Evolutionary conservation across 1,284 basidiomycete genomes (phyloP), one percentile per base, ranked within the genome.

Genomic region (Laetiporus sulphureus): DNA sequence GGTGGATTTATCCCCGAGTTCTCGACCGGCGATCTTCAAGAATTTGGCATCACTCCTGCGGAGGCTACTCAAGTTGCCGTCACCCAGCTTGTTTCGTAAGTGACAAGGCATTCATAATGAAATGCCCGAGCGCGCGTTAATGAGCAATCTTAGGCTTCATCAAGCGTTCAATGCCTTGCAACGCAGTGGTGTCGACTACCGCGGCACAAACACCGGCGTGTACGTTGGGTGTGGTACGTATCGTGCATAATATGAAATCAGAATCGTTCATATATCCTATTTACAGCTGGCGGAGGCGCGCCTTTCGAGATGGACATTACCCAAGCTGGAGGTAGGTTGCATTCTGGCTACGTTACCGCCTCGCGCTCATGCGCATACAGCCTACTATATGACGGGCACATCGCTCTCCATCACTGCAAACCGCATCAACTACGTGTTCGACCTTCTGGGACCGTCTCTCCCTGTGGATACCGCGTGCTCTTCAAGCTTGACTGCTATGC

Each of bases 151-250:
- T n/a, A n/a, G 27, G n/a, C 30, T 42, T 21, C 41, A 42, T 39
- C 35, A 38, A 29, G 27, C 41, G 16, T 46, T 46, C 40, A 38
- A 42, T 21, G 45, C 45, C n/a, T 44, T 65, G 11, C 53, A 62
- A 43, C 55, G 62, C 45, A 61, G 57, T 15, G 59, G 62, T 8
- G 45, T 65, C 3, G 58, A 64, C 40, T 63, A 56, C 47, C 52
- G 53, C 35, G 62, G 54, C 19, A 61, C 56, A 11, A 61, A 60
- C 2, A 65, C 58, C 3, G 61, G 58, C 1, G 60, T 64, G 13
- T 64, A 47, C 39, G 56, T 61, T 29, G 62, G 49, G 3, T 47
- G 46, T 31, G 35, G 19, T 38, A 4, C 5, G 27, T 21, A 15
- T 20, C 18, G 10, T 39, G 11, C 13, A 31, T 21, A 16, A 19